phyloP scores from a whole-genome alignment of 352 stramenopile species.

The Phytopythium montanum region DNA sequence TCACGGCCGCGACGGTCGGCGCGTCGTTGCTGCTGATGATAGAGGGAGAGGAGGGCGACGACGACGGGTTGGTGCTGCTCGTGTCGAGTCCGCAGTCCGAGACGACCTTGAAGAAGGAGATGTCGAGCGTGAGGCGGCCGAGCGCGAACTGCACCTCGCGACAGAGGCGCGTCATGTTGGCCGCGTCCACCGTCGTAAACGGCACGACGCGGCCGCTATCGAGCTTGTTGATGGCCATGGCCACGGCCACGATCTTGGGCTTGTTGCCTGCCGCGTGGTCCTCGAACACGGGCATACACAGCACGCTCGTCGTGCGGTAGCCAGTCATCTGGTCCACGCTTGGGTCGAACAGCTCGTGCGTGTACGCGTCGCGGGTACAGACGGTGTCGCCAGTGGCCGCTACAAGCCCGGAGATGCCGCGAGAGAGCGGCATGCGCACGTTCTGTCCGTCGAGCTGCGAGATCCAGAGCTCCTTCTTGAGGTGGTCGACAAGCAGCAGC shows the following conservation, averaged over 20 bases:
- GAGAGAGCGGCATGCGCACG: slow-evolving; percentile 56
- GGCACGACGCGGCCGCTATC: slow-evolving; percentile 30
- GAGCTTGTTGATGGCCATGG: slow-evolving; percentile 88
- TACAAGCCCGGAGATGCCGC: slow-evolving; percentile 54
- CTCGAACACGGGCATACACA: slow-evolving; percentile 68
- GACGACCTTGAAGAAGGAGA: slow-evolving; percentile 70
- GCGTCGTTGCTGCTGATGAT: neutral
- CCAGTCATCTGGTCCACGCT: slow-evolving; percentile 61
- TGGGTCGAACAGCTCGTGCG: slow-evolving; percentile 50
- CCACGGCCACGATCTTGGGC: slow-evolving; percentile 61
- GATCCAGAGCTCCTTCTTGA: slow-evolving; percentile 75
- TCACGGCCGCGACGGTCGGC: neutral
- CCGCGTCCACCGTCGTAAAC: slow-evolving; percentile 41
- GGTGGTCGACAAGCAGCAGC: slow-evolving; percentile 54
- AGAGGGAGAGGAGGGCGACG: neutral
- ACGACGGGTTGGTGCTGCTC: neutral
- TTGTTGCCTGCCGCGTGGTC: slow-evolving; percentile 43
- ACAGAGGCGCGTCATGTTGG: slow-evolving; percentile 53
- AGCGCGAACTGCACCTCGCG: slow-evolving; percentile 67
- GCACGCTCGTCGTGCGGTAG: slow-evolving; percentile 62
- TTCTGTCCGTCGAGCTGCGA: slow-evolving; percentile 50
- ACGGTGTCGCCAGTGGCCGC: slow-evolving; percentile 45
- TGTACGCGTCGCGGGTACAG: slow-evolving; percentile 56
- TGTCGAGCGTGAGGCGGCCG: slow-evolving; percentile 53
- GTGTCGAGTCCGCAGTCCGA: slow-evolving; percentile 35